phyloP scores from a whole-genome alignment of 192 early-diverging fungal species.

The Coemansia sp. region DNA sequence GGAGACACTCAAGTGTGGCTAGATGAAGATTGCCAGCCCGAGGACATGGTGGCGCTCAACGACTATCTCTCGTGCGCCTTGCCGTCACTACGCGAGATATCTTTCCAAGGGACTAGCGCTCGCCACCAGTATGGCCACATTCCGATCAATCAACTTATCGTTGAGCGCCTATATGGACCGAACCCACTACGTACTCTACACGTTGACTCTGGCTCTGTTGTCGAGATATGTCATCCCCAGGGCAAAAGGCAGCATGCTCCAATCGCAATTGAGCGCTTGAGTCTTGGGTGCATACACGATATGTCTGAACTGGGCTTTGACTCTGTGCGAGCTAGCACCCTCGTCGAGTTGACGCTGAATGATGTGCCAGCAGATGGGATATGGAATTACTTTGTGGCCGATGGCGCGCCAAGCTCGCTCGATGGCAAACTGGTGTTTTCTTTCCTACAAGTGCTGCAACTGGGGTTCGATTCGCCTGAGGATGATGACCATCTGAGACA shows the following conservation, averaged over 20 bases:
- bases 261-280: neutral
- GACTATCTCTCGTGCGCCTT: neutral
- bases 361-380: too few relatives aligned
- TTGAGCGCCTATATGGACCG: neutral
- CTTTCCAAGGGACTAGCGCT: too few relatives aligned
- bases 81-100: too few relatives aligned
- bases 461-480: neutral
- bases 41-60: neutral
- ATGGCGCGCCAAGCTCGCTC: neutral
- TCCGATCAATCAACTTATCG: neutral
- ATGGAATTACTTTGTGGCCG: neutral
- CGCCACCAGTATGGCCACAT: too few relatives aligned
- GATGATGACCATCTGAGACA: neutral
- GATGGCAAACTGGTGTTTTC: neutral
- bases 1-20: too few relatives aligned
- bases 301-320: neutral
- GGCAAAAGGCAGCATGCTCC: too few relatives aligned
- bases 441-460: neutral
- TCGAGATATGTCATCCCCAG: too few relatives aligned
- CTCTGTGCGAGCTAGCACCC: neutral
- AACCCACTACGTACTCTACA: neutral
- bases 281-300: neutral
- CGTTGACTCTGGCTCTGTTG: neutral
- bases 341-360: neutral
- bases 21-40: too few relatives aligned